Evolutionary conservation across 208 protist genomes (phyloP), one percentile per base, ranked within the genome.

Genomic region (Leishmania aethiopica): DNA sequence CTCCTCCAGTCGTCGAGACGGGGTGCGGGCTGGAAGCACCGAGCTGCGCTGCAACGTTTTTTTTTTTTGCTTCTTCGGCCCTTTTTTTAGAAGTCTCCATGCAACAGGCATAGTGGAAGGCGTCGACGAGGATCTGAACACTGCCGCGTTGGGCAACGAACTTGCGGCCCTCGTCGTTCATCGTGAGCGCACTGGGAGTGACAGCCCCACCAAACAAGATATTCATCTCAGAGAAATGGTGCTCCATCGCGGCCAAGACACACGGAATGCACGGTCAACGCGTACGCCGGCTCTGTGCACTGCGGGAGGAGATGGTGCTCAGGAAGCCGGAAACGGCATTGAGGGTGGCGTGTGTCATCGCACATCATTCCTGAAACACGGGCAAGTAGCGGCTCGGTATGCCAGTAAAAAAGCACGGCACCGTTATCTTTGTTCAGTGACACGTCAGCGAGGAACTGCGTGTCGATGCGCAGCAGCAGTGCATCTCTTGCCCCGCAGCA

Each of bases 201-300:
- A 93, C 89, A 40, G 86, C 77, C 3, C 87, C 88, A 2, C 89
- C 92, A 77, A 96, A 92, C 7, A 93, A 82, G 37, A 96, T 84
- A 55, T 96, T 90, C n/a, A 93, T 85, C 1, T 83, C 85, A 22
- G 87, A 86, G 17, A 86, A 51, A 70, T 88, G 81, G n/a, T 86
- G 75, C 64, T 77, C 81, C 88, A 96, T 88, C 13, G 83, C 77
- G 45, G 78, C 70, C 51, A 96, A 71, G 35, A 94, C 76, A 80
- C 95, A 94, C 28, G 93, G 94, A 77, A 97, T 95, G 67, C 83
- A 87, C 5, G 93, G 93, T 3, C 91, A 88, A 62, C 96, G 79
- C 51, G 81, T 79, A 51, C 75, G 69, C 42, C 92, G 88, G 55
- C 87, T 88, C 32, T 71, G 64, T 17, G 85, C 89, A 79, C 89